phyloP scores from a whole-genome alignment of 2,329 filamentous ascomycete genomes.

The Blastomyces parvus region DNA sequence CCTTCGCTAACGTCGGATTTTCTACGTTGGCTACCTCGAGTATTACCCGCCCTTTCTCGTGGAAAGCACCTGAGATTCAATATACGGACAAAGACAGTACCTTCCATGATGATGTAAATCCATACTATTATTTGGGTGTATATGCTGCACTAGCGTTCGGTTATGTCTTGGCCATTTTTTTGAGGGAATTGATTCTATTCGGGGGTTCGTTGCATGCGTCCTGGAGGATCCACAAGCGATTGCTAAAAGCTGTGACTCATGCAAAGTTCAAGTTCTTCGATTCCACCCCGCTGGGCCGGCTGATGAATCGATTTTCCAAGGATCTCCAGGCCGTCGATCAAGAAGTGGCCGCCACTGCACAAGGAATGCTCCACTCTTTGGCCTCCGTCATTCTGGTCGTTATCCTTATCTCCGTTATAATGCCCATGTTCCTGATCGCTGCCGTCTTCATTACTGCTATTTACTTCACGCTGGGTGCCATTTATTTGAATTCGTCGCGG shows the following conservation, averaged over 20 bases:
- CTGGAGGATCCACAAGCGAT: slow-evolving; percentile 65
- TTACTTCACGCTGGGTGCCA: slow-evolving; percentile 72
- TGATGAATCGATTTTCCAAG: slow-evolving; percentile 98
- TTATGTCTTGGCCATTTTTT: slow-evolving; percentile 71
- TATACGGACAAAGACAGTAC: slow-evolving; percentile 14
- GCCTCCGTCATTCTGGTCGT: slow-evolving; percentile 73
- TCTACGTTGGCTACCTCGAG: slow-evolving; percentile 31
- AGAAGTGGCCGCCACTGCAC: slow-evolving; percentile 85
- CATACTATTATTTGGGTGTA: slow-evolving; percentile 70
- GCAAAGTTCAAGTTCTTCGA: slow-evolving; percentile 98
- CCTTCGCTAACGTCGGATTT: slow-evolving; percentile 28
- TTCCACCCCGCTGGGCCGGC: slow-evolving; percentile 83
- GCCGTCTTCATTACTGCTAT: slow-evolving; percentile 73
- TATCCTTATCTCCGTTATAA: slow-evolving; percentile 75
- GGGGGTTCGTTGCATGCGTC: slow-evolving; percentile 85
- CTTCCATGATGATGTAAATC: slow-evolving; percentile 52
- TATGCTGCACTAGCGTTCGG: slow-evolving; percentile 70
- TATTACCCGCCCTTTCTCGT: slow-evolving; percentile 27
- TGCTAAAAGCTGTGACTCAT: slow-evolving; percentile 70
- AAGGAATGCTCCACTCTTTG: slow-evolving; percentile 59
- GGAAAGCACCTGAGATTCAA: slow-evolving; percentile 24
- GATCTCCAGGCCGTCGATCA: slow-evolving; percentile 93
- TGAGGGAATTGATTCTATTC: slow-evolving; percentile 82
- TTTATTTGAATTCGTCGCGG: slow-evolving; percentile 87
- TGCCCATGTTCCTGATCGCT: slow-evolving; percentile 80